Percentiles rank a stretch among this genome's conserved stretches.
Conservation (phyloP, 768 basidiomycete genomes). For the Serendipita indica region DNA sequence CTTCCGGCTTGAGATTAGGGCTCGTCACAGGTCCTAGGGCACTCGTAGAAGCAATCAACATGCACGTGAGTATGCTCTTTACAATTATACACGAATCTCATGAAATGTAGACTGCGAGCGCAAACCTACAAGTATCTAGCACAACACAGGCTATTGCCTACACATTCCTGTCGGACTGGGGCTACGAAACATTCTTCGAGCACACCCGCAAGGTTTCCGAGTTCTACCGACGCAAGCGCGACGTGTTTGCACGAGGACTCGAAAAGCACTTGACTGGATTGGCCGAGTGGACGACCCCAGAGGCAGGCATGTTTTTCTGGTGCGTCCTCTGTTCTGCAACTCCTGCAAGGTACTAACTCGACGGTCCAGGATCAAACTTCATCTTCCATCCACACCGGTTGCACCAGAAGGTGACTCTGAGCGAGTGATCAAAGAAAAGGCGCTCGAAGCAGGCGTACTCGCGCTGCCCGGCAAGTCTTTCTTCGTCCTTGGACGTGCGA, state of each 20-base stretch:
- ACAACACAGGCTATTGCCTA: constrained; percentile 48
- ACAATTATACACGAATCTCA: background rate
- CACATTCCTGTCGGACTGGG: constrained; percentile 53
- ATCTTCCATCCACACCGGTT: constrained; percentile 25
- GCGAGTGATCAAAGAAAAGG: constrained; percentile 53
- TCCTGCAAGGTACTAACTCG: constrained; percentile 10
- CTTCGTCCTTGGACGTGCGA: constrained; percentile 52
- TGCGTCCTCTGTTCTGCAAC: constrained; percentile 24
- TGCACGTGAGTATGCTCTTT: constrained; percentile 35
- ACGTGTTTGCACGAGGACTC: constrained; percentile 65
- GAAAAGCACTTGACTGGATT: constrained; percentile 61
- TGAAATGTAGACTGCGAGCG: constrained; percentile 39
- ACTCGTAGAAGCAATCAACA: constrained; percentile 54
- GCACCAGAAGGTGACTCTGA: constrained; percentile 48
- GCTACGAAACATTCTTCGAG: constrained; percentile 52
- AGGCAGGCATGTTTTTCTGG: constrained; percentile 87
- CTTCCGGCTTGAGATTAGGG: constrained; percentile 65
- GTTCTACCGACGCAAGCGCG: constrained; percentile 60
- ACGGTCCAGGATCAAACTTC: constrained; percentile 49
- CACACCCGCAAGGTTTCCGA: constrained; percentile 56
- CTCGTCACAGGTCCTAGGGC: constrained; percentile 61
- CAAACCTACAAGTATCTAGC: constrained; percentile 52
- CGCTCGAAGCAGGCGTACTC: constrained; percentile 70
- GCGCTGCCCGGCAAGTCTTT: constrained; percentile 79
- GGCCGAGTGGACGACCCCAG: constrained; percentile 55